A percentile compares a stretch with the other conserved stretches of the same genome.
These are phyloP conservation scores for Hammondia hammondi DNA, from an alignment of 169 alveolate species.

Conservation along the genomic window DNA sequence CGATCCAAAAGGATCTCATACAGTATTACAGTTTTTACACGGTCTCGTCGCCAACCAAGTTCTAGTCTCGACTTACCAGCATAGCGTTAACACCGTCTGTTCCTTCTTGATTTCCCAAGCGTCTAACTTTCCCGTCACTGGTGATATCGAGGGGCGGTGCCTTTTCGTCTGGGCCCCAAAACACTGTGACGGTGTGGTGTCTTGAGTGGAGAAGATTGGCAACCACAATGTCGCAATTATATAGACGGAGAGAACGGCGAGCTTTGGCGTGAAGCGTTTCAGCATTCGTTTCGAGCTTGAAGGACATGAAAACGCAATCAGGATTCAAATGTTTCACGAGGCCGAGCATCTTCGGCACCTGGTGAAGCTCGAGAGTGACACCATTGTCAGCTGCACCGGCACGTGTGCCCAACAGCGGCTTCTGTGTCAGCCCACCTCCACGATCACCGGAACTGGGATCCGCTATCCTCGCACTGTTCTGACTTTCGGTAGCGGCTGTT, in stretches of 20 bases:
- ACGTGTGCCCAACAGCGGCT: too few species aligned
- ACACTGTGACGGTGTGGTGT: constrained; percentile 12
- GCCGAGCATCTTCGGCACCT: constrained; percentile 60
- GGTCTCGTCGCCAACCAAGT: too few species aligned
- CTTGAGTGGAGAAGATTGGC: constrained; percentile 19
- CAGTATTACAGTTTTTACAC: too few species aligned
- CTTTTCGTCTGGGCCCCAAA: not conserved
- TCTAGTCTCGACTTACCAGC: too few species aligned
- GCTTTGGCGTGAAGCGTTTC: constrained; percentile 26
- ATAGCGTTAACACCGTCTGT: too few species aligned
- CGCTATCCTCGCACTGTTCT: too few species aligned
- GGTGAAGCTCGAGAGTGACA: constrained; percentile 20
- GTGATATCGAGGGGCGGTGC: not conserved
- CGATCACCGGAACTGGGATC: too few species aligned
- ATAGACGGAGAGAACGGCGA: not conserved
- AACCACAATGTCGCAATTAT: not conserved
- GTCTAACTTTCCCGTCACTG: too few species aligned
- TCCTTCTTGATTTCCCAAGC: too few species aligned
- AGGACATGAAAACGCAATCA: constrained; percentile 37
- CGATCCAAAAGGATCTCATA: too few species aligned
- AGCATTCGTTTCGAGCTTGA: constrained; percentile 60
- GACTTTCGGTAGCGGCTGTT: too few species aligned
- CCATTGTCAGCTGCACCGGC: not conserved
- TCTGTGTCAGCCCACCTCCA: too few species aligned
- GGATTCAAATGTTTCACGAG: constrained; percentile 42